These are phyloP conservation scores for Huntiella savannae DNA, from an alignment of 2,329 filamentous ascomycete species.

Conservation along the genomic window DNA sequence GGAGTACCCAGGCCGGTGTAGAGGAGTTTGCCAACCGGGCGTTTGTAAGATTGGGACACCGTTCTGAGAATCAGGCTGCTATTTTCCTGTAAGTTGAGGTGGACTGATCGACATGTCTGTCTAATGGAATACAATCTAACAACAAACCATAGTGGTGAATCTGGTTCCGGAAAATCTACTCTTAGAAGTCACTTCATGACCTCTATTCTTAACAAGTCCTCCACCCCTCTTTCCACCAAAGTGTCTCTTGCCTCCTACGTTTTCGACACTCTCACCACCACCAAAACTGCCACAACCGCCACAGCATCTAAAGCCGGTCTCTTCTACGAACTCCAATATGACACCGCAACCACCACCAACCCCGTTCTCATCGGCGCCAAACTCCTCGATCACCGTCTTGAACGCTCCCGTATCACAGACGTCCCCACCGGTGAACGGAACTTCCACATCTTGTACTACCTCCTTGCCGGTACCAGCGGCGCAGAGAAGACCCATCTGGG, in stretches of 20 bases:
- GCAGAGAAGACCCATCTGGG: conserved; percentile 77
- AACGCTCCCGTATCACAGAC: conserved; percentile 74
- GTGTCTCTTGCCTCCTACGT: conserved; percentile 85
- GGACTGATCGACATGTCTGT: background rate
- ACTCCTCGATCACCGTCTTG: conserved; percentile 78
- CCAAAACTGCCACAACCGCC: conserved; percentile 87
- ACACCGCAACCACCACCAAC: conserved; percentile 66
- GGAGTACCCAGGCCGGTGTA: conserved; percentile 77
- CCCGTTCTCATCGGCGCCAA: conserved; percentile 87
- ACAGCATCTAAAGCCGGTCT: conserved; percentile 90
- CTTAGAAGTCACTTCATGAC: conserved; percentile 76
- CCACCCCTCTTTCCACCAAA: conserved; percentile 82
- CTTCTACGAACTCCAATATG: conserved; percentile 92
- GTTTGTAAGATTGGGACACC: conserved; percentile 65
- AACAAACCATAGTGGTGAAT: conserved; percentile 58
- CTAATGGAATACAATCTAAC: background rate
- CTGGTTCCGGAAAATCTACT: conserved; percentile 88
- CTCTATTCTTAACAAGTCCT: conserved; percentile 70
- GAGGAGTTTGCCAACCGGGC: conserved; percentile 81
- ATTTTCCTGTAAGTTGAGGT: conserved; percentile 61
- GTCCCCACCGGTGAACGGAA: conserved; percentile 93
- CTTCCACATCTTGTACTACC: conserved; percentile 90
- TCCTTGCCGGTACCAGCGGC: conserved; percentile 75
- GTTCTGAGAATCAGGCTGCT: conserved; percentile 83
- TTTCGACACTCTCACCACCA: conserved; percentile 90